phyloP scores from a whole-genome alignment of 495 filamentous ascomycete genomes.

The Aspergillus ellipticus region DNA sequence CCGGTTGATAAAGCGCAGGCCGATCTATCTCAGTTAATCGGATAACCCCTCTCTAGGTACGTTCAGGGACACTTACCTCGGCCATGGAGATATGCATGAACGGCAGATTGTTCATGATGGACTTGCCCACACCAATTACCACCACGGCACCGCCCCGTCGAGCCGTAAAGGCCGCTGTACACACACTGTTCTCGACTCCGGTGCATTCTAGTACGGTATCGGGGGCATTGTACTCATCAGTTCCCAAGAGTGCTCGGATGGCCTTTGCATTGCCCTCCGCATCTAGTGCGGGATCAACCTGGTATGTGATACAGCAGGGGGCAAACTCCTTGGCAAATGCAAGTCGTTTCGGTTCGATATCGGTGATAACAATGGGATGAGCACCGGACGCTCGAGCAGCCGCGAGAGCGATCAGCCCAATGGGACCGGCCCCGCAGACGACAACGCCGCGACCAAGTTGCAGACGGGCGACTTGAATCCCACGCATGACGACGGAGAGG shows the following conservation, averaged over 20 bases:
- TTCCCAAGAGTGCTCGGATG: conserved; percentile 50
- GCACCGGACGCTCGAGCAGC: conserved; percentile 58
- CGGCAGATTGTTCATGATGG: conserved; percentile 58
- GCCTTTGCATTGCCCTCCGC: conserved; percentile 48
- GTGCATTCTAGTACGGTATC: conserved; percentile 61
- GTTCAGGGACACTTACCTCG: conserved; percentile 29
- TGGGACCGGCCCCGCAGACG: conserved; percentile 72
- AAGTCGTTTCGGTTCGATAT: conserved; percentile 53
- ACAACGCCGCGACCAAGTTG: conserved; percentile 52
- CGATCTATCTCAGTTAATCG: conserved; percentile 41
- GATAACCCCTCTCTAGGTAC: background rate
- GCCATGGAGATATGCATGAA: conserved; percentile 64
- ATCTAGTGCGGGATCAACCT: conserved; percentile 40
- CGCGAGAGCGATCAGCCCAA: conserved; percentile 65
- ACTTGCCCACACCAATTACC: conserved; percentile 60
- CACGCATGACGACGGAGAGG: conserved; percentile 71
- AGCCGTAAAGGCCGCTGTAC: conserved; percentile 53
- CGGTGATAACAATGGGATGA: conserved; percentile 61
- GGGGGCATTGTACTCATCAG: conserved; percentile 48
- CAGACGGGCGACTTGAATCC: conserved; percentile 53
- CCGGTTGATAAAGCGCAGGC: conserved; percentile 62
- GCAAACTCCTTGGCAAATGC: conserved; percentile 58
- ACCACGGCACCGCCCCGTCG: conserved; percentile 56
- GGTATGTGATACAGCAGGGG: conserved; percentile 51
- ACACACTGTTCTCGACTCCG: conserved; percentile 57